phyloP scores from a whole-genome alignment of 768 basidiomycete species.

The Leccinum sublutescens region DNA sequence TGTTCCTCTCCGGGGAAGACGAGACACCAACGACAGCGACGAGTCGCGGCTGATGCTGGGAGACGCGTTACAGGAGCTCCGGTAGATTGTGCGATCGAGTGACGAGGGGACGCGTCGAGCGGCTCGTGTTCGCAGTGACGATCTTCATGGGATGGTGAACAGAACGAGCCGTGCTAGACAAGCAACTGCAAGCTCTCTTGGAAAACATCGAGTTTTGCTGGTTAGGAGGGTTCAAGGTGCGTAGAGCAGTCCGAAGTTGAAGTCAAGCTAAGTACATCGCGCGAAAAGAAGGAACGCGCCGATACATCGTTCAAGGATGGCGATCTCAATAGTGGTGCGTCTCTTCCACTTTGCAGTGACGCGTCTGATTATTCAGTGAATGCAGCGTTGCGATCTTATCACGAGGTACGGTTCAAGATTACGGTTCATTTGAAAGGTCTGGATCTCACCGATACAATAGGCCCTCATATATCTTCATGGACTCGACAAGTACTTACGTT shows the following conservation, averaged over 20 bases:
- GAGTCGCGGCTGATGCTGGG: conserved; percentile 74
- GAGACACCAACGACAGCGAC: conserved; percentile 72
- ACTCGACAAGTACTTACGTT: conserved; percentile 72
- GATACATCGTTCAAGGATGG: conserved; percentile 72
- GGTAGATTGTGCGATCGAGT: conserved; percentile 75
- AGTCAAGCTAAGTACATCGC: conserved; percentile 58
- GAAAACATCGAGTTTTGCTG: conserved; percentile 93
- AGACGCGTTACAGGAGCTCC: conserved; percentile 68
- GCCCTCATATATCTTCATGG: conserved; percentile 72
- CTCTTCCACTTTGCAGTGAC: neutral
- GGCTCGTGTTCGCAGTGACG: no score
- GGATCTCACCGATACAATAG: conserved; percentile 36
- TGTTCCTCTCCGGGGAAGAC: conserved; percentile 79
- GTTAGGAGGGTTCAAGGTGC: conserved; percentile 96
- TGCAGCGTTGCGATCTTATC: conserved; percentile 68
- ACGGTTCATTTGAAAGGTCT: neutral
- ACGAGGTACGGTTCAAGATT: conserved; percentile 49
- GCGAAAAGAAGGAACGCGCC: conserved; percentile 61
- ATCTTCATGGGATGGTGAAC: conserved; percentile 73
- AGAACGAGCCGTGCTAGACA: conserved; percentile 71
- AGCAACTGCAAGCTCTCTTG: conserved; percentile 67
- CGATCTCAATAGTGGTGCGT: conserved; percentile 57
- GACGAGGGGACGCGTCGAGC: conserved; percentile 70
- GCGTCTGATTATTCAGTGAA: neutral
- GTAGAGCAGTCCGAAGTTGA: conserved; percentile 33